phyloP scores from a whole-genome alignment of 2,329 filamentous ascomycete species.

The Aspergillus hiratsukae region DNA sequence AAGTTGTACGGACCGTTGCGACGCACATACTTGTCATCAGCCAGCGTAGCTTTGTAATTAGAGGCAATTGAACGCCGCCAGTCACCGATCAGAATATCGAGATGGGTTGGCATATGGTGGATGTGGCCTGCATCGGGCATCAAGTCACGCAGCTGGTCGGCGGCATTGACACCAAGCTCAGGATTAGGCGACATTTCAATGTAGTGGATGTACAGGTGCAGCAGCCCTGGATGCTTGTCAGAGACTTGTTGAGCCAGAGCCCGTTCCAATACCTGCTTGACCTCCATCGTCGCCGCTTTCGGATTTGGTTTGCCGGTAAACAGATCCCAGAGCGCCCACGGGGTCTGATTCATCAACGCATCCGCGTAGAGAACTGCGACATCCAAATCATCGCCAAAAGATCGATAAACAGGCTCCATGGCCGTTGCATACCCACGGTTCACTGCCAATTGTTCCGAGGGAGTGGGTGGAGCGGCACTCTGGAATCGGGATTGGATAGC shows the following conservation, averaged over 20 bases:
- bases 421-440: slow-evolving; percentile 58
- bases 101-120: slow-evolving; percentile 70
- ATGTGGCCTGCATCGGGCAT: slow-evolving; percentile 66
- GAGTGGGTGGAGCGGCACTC: slow-evolving; percentile 42
- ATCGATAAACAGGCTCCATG: slow-evolving; percentile 52
- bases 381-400: slow-evolving; percentile 55
- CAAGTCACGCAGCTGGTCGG: slow-evolving; percentile 58
- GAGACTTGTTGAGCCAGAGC: slow-evolving; percentile 50
- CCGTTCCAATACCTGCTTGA: slow-evolving; percentile 53
- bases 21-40: slow-evolving; percentile 62
- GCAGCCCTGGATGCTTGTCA: slow-evolving; percentile 59
- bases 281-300: slow-evolving; percentile 54
- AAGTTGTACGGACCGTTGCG: slow-evolving; percentile 57
- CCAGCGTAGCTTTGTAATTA: slow-evolving; percentile 60
- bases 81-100: slow-evolving; percentile 69
- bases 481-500: slow-evolving; percentile 61
- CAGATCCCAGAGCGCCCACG: slow-evolving; percentile 61
- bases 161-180: slow-evolving; percentile 56
- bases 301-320: slow-evolving; percentile 51
- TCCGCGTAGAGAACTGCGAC: slow-evolving; percentile 60
- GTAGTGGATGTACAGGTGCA: slow-evolving; percentile 71
- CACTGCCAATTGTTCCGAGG: slow-evolving; percentile 40
- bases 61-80: slow-evolving; percentile 61
- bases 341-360: slow-evolving; percentile 60
- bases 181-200: slow-evolving; percentile 69